A percentile compares a stretch with the other conserved stretches of the same genome.
Evolutionary conservation across 805 yeast genomes (phyloP).

Genomic region (Candida pseudofarinosa): DNA sequence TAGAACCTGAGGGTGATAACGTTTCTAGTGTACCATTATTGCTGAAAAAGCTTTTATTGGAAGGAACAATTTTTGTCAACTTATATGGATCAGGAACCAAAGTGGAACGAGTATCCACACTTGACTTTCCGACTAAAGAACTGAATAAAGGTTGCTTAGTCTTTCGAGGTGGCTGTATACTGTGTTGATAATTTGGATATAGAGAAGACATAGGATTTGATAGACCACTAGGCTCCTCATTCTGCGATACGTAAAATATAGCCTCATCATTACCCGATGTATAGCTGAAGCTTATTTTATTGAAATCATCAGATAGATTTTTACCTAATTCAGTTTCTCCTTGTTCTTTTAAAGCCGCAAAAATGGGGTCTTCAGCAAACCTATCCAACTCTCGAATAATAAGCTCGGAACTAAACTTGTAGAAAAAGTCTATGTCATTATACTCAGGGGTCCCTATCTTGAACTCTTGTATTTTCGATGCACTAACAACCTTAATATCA

Average conservation of each 20-base stretch:
- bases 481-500: constrained; percentile 58
- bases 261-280: constrained; percentile 60
- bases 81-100: constrained; percentile 64
- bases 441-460: constrained; percentile 50
- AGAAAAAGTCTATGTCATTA: constrained; percentile 55
- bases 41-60: constrained; percentile 16
- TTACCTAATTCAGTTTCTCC: constrained; percentile 33
- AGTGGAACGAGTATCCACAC: constrained; percentile 70
- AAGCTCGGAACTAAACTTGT: constrained; percentile 57
- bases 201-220: constrained; percentile 26
- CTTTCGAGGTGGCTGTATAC: constrained; percentile 35
- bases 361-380: constrained; percentile 4
- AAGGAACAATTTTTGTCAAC: constrained; percentile 65
- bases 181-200: constrained; percentile 17
- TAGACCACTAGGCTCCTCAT: constrained; percentile 23
- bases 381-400: constrained; percentile 56
- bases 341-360: constrained; percentile 10
- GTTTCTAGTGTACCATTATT: constrained; percentile 23
- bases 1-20: constrained; percentile 26
- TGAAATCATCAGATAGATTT: constrained; percentile 53
- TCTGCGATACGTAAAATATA: constrained; percentile 27
- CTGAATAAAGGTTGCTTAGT: constrained; percentile 77
- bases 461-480: constrained; percentile 43
- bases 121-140: constrained; percentile 63
- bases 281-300: constrained; percentile 52